Evolutionary conservation across 306 rosid species (phyloP).

Genomic region (Rubus idaeus): DNA sequence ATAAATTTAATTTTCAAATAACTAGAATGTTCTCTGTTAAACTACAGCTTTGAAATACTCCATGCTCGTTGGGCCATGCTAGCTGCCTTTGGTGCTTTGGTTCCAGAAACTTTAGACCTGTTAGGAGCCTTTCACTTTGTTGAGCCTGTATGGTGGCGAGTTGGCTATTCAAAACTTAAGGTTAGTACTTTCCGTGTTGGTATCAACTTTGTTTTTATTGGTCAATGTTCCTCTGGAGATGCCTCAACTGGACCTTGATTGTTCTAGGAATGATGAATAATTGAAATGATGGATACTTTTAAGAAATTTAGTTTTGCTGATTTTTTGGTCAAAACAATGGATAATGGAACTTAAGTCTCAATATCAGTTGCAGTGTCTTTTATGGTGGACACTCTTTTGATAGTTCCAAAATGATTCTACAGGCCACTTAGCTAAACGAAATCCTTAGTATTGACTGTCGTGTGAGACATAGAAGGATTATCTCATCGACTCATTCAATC

Average conservation of each 20-base stretch:
- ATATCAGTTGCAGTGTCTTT: neutral
- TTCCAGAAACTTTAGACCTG: constrained; percentile 80
- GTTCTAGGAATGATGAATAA: neutral
- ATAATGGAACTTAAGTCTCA: neutral
- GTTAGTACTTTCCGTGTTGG: constrained; percentile 33
- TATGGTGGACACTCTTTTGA: neutral
- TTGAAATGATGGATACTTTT: neutral
- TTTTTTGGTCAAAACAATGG: neutral
- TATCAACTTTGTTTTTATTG: neutral
- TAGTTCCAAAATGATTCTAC: neutral
- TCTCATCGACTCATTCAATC: neutral
- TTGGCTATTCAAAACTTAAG: constrained; percentile 93
- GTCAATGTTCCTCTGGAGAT: neutral
- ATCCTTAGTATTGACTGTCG: neutral
- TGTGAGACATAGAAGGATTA: neutral
- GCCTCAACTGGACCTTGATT: neutral
- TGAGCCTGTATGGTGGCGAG: constrained; percentile 98
- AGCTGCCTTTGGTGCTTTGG: constrained; percentile 74
- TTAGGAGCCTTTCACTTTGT: constrained; percentile 79
- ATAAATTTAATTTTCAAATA: constrained; percentile 12
- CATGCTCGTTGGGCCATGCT: constrained; percentile 99
- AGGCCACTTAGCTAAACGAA: neutral
- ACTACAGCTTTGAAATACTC: constrained; percentile 82
- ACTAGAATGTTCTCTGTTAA: constrained; percentile 26
- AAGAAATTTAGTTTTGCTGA: neutral